Percentiles rank a stretch among this genome's conserved stretches.
Conservation (phyloP, 768 basidiomycete species). For the Cantharellus cinnabarinus region DNA sequence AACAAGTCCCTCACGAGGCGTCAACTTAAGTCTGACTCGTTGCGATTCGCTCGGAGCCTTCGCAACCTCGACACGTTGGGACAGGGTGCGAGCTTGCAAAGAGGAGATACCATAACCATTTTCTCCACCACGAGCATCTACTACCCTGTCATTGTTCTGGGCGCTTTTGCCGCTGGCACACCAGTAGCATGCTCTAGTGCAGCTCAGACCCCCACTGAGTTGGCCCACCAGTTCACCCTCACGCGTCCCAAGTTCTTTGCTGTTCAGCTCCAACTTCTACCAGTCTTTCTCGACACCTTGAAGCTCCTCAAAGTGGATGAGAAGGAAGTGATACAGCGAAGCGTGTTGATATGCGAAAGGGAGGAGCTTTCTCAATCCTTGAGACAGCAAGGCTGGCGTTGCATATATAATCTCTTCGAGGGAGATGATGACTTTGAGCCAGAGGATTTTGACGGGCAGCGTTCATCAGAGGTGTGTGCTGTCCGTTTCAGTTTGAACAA, state of each 20-base stretch:
- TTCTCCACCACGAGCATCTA: neutral
- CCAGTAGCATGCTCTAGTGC: neutral
- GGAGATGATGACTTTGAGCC: no score
- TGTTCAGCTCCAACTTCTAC: neutral
- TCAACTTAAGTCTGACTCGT: neutral
- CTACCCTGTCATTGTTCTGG: neutral
- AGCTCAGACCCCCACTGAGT: neutral
- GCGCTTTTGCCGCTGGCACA: neutral
- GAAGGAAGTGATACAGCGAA: neutral
- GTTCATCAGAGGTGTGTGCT: neutral
- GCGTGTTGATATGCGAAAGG: neutral
- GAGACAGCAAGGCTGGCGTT: neutral
- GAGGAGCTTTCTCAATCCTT: neutral
- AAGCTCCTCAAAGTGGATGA: neutral
- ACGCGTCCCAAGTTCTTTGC: neutral
- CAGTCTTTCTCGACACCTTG: neutral
- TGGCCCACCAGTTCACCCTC: neutral
- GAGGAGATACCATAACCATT: neutral
- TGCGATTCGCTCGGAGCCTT: neutral
- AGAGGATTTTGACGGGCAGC: neutral
- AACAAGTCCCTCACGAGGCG: neutral
- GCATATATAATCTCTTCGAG: no score
- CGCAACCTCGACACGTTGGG: neutral
- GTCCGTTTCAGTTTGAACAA: no score
- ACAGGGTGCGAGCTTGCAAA: neutral